Evolutionary conservation across 2,329 filamentous ascomycete species (phyloP).

Genomic region (Sclerotinia spermophila): DNA sequence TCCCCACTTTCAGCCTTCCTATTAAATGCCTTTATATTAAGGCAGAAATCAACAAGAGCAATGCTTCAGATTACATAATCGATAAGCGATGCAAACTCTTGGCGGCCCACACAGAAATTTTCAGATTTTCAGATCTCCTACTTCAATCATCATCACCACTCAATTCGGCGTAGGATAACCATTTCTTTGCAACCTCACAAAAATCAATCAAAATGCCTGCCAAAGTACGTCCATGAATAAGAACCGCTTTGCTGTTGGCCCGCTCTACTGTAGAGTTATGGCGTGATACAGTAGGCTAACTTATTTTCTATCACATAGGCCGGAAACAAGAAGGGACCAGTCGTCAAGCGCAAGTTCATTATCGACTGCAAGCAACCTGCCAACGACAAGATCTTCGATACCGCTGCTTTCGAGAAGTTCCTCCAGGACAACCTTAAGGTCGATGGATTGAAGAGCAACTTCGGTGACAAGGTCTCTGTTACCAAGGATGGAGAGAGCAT

Average conservation of each 20-base stretch:
- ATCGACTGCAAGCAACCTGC: conserved; percentile 99
- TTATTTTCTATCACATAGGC: conserved; percentile 61
- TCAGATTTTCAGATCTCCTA: conserved; percentile 8
- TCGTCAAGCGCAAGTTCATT: conserved; percentile 57
- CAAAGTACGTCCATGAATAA: conserved; percentile 73
- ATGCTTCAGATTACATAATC: background rate
- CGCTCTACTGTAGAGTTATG: conserved; percentile 46
- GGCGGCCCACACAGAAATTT: conserved; percentile 25
- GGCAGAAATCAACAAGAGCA: accelerated
- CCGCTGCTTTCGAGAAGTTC: conserved; percentile 99
- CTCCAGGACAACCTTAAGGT: conserved; percentile 99
- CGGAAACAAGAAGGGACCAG: conserved; percentile 35
- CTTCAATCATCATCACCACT: conserved; percentile 23
- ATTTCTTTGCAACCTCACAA: conserved; percentile 67
- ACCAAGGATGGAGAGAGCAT: conserved; percentile 89
- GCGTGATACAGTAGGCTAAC: conserved; percentile 94
- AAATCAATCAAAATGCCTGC: conserved; percentile 69
- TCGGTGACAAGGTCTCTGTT: conserved; percentile 89
- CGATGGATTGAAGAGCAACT: conserved; percentile 95
- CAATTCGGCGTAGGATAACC: conserved; percentile 43
- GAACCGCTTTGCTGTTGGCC: conserved; percentile 88
- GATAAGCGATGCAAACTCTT: conserved; percentile 26
- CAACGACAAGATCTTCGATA: conserved; percentile 99
- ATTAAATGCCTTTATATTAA: background rate
- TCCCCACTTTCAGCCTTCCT: background rate